Evolutionary conservation across 2,329 filamentous ascomycete genomes (phyloP).

Genomic region (Claviceps citrina): DNA sequence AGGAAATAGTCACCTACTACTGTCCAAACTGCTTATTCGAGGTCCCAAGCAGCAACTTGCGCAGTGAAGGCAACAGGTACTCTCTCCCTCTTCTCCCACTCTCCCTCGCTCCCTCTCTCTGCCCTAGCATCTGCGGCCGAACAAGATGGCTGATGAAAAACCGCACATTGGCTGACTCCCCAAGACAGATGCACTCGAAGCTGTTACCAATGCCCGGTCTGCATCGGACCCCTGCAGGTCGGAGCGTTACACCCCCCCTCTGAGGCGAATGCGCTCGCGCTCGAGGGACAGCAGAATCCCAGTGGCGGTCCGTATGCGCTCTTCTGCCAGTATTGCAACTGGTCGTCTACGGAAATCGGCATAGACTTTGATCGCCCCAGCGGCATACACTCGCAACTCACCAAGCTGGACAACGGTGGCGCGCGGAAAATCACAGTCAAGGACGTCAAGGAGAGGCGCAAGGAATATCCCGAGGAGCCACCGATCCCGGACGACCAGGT

Average conservation of each 20-base stretch:
- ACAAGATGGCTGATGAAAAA: not conserved
- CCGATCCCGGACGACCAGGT: constrained; percentile 30
- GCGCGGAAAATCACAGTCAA: constrained; percentile 32
- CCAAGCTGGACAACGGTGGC: constrained; percentile 52
- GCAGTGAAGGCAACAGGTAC: constrained; percentile 84
- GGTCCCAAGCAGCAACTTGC: constrained; percentile 81
- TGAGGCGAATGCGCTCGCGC: constrained; percentile 27
- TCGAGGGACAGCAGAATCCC: constrained; percentile 20
- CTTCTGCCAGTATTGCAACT: constrained; percentile 80
- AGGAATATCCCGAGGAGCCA: constrained; percentile 26
- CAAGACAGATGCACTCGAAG: constrained; percentile 65
- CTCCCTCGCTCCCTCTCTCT: not conserved
- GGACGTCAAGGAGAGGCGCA: constrained; percentile 36
- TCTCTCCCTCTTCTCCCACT: not conserved
- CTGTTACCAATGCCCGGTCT: constrained; percentile 89
- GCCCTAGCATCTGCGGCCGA: not conserved
- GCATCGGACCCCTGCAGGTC: constrained; percentile 64
- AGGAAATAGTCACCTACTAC: constrained; percentile 90
- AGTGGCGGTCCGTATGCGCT: constrained; percentile 53
- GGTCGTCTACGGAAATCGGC: constrained; percentile 78
- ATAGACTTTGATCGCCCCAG: constrained; percentile 82
- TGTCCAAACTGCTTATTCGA: constrained; percentile 94
- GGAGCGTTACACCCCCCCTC: constrained; percentile 48
- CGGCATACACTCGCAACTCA: constrained; percentile 67
- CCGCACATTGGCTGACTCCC: constrained; percentile 7